Conservation (phyloP, 495 filamentous ascomycete species). For the Hapsidospora chrysogenum region DNA sequence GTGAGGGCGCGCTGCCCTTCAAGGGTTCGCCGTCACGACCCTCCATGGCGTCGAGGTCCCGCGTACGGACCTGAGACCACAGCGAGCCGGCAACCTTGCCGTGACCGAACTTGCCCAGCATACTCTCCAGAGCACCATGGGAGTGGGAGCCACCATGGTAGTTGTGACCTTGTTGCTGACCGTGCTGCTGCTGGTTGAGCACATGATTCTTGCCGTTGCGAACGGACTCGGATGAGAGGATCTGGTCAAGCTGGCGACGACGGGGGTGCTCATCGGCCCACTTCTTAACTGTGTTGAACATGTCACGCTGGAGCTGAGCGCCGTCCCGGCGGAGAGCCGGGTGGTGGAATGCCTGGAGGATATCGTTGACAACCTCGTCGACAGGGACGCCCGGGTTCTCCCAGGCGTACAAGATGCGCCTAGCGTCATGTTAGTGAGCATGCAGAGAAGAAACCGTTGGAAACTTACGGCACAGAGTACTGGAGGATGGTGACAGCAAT, state of each 20-base stretch:
- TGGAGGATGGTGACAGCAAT: conserved; percentile 63
- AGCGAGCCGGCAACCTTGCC: conserved; percentile 30
- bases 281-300: conserved; percentile 65
- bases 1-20: conserved; percentile 6
- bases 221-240: conserved; percentile 70
- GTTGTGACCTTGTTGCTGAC: conserved; percentile 11
- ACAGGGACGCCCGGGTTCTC: conserved; percentile 66
- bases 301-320: conserved; percentile 63
- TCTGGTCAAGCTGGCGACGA: conserved; percentile 45
- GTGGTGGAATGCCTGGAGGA: conserved; percentile 72
- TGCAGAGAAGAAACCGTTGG: background rate
- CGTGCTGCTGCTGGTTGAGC: conserved; percentile 6
- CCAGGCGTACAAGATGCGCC: conserved; percentile 76
- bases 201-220: conserved; percentile 60
- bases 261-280: conserved; percentile 57
- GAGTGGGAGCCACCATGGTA: conserved; percentile 18
- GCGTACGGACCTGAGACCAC: conserved; percentile 31
- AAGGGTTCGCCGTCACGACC: conserved; percentile 6
- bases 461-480: conserved; percentile 56
- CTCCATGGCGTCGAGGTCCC: conserved; percentile 21
- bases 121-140: conserved; percentile 2
- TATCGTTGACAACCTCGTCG: conserved; percentile 62
- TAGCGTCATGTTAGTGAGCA: conserved; percentile 6
- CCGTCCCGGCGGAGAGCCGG: conserved; percentile 56
- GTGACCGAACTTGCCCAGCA: conserved; percentile 26